A percentile compares a stretch with the other conserved stretches of the same genome.
Conservation (phyloP, 129 eudicot genomes). For the Lonicera japonica region DNA sequence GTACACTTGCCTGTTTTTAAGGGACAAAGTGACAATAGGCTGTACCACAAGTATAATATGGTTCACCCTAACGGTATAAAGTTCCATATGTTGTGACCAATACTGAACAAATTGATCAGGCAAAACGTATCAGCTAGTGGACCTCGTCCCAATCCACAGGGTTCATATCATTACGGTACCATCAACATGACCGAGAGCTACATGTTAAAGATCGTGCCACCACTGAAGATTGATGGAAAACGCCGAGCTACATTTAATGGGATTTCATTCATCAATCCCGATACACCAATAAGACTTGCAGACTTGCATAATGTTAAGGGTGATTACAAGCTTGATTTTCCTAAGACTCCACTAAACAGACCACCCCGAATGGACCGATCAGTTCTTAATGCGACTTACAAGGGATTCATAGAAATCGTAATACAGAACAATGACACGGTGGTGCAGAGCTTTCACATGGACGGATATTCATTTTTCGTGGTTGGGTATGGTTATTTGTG, state of each 20-base stretch:
- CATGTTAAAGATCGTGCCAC: constrained; percentile 54
- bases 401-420: constrained; percentile 72
- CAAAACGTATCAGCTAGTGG: constrained; percentile 89
- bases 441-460: constrained; percentile 88
- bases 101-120: constrained; percentile 32
- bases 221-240: constrained; percentile 53
- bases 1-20: too few species aligned
- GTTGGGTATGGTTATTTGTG: constrained; percentile 66
- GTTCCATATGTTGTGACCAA: too few species aligned
- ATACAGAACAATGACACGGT: constrained; percentile 84
- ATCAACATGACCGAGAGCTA: constrained; percentile 70
- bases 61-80: too few species aligned
- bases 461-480: constrained; percentile 86
- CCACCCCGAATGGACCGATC: constrained; percentile 61
- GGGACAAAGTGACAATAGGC: too few species aligned
- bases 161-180: constrained; percentile 83
- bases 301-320: constrained; percentile 68
- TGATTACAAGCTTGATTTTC: constrained; percentile 86
- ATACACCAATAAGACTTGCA: constrained; percentile 87
- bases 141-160: constrained; percentile 99
- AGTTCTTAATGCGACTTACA: constrained; percentile 75
- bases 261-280: constrained; percentile 77
- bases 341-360: constrained; percentile 51
- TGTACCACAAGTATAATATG: too few species aligned
- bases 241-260: constrained; percentile 70